Conservation (phyloP, 257 asterid species). For the Fraxinus cuspidata region DNA sequence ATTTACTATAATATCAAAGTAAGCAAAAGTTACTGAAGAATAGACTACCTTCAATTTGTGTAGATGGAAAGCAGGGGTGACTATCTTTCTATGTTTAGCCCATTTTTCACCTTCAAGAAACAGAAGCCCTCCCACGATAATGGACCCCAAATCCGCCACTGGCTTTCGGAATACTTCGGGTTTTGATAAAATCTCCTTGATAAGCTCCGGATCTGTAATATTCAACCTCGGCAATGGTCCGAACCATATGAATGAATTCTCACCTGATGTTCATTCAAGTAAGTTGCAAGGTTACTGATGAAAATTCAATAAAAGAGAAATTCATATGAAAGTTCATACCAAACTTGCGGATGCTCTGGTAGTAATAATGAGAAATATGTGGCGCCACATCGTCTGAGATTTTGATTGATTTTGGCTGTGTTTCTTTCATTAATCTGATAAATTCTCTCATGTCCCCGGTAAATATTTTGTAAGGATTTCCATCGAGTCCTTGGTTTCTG, state of each 20-base stretch:
- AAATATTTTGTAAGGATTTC: conserved; percentile 27
- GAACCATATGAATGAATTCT: conserved; percentile 31
- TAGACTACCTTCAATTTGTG: conserved; percentile 32
- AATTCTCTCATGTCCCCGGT: conserved; percentile 28
- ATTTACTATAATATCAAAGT: too few species aligned
- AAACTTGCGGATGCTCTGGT: conserved; percentile 25
- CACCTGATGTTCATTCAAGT: conserved; percentile 20
- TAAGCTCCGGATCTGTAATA: conserved; percentile 25
- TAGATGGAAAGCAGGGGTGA: conserved; percentile 31
- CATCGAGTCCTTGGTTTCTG: conserved; percentile 28
- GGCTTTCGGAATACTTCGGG: conserved; percentile 27
- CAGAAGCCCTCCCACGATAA: conserved; percentile 31
- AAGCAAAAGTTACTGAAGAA: background rate
- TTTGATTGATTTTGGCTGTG: conserved; percentile 24
- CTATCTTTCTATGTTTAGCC: conserved; percentile 33
- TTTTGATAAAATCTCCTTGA: conserved; percentile 27
- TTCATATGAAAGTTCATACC: conserved; percentile 27
- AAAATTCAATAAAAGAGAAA: background rate
- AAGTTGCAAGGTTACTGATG: background rate
- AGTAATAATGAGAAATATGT: conserved; percentile 40
- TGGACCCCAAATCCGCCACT: conserved; percentile 21
- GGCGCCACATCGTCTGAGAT: conserved; percentile 40
- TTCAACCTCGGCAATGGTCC: conserved; percentile 30
- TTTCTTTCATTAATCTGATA: background rate
- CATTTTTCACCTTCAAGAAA: conserved; percentile 34